Conservation (phyloP, 768 basidiomycete genomes). For the Daedaleopsis sinensis region DNA sequence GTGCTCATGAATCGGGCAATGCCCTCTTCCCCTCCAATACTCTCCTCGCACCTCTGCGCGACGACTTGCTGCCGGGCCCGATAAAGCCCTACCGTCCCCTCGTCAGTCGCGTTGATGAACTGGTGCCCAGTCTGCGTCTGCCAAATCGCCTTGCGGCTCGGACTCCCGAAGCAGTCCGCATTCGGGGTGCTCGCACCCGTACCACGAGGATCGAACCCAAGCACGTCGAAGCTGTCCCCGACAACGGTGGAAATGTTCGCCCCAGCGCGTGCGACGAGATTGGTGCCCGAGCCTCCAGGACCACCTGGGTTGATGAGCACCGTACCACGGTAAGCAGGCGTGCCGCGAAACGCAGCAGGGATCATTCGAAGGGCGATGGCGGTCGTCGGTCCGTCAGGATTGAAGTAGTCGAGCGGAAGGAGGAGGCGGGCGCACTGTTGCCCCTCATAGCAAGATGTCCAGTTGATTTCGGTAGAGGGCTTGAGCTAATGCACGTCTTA, state of each 20-base stretch:
- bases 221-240: slow-evolving; percentile 21
- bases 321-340: slow-evolving; percentile 3
- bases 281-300: slow-evolving; percentile 14
- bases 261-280: slow-evolving; percentile 6
- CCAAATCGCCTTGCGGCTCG: slow-evolving; percentile 16
- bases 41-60: slow-evolving; percentile 13
- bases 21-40: slow-evolving; percentile 23
- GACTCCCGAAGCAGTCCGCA: slow-evolving; percentile 17
- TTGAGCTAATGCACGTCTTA: not conserved
- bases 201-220: slow-evolving; percentile 27
- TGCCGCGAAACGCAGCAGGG: slow-evolving; percentile 1
- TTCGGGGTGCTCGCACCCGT: slow-evolving; percentile 24
- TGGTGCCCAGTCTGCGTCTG: slow-evolving; percentile 9
- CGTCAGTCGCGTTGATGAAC: slow-evolving; percentile 19
- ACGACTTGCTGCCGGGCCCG: slow-evolving; percentile 11
- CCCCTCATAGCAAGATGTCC: slow-evolving; percentile 15
- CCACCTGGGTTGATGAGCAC: slow-evolving; percentile 19
- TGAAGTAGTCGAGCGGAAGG: slow-evolving; percentile 14
- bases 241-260: slow-evolving; percentile 12
- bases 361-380: slow-evolving; percentile 17
- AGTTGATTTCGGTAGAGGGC: slow-evolving; percentile 11
- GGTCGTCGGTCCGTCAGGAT: not conserved
- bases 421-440: slow-evolving; percentile 22
- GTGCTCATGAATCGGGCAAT: slow-evolving; percentile 30
- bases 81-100: not conserved